phyloP scores from a whole-genome alignment of 1,284 basidiomycete genomes.

The Microbotryomycetes sp. region DNA sequence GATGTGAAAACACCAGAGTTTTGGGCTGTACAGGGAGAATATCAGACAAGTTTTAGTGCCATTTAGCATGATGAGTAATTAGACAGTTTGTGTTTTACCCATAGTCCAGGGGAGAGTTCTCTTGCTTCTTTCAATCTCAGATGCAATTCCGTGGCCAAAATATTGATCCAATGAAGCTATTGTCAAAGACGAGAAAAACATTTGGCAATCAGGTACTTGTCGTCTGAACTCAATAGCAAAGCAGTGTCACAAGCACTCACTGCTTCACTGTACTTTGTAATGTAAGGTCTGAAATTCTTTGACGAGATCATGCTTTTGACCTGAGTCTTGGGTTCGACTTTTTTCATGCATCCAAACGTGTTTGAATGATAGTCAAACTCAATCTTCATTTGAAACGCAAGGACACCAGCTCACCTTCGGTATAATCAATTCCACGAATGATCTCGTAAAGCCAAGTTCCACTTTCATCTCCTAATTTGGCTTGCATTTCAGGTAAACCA shows the following conservation, averaged over 20 bases:
- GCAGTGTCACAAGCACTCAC: conserved; percentile 9
- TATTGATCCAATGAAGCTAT: conserved; percentile 73
- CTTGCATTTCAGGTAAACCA: conserved; percentile 66
- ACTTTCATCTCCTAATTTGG: conserved; percentile 71
- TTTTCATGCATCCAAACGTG: neutral
- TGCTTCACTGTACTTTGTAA: conserved; percentile 65
- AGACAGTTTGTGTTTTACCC: conserved; percentile 41
- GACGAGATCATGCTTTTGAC: conserved; percentile 89
- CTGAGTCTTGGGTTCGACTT: conserved; percentile 77
- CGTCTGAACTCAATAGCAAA: neutral
- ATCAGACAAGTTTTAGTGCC: neutral
- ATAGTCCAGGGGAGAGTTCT: conserved; percentile 62
- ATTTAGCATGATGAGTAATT: neutral
- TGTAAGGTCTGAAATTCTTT: conserved; percentile 76
- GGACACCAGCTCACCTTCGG: conserved; percentile 57
- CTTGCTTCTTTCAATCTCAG: conserved; percentile 78
- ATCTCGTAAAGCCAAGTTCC: conserved; percentile 82
- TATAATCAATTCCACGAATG: conserved; percentile 73
- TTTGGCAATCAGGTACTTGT: no score
- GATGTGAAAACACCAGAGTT: conserved; percentile 68
- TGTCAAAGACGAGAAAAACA: neutral
- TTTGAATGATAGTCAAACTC: no score
- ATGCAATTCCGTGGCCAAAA: conserved; percentile 82
- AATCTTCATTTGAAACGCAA: neutral
- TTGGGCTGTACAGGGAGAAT: conserved; percentile 56